Conservation (phyloP, 306 rosid species). For the Crotalaria pallida region DNA sequence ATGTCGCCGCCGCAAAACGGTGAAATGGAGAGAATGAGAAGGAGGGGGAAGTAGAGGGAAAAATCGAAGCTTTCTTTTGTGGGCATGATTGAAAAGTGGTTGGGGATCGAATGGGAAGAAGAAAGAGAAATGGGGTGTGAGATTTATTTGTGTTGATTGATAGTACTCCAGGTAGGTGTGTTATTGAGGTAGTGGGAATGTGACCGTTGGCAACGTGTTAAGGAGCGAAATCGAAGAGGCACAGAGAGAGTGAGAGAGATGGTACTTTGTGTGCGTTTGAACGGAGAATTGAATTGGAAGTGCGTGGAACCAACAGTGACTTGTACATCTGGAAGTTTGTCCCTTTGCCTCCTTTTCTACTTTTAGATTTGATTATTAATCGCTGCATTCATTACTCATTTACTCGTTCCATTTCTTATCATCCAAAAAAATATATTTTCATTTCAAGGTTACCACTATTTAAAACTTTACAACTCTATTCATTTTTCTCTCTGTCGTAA, state of each 20-base stretch:
- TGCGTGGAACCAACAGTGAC: no score
- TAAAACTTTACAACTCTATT: no score
- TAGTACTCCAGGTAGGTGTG: neutral
- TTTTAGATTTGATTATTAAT: no score
- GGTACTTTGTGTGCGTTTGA: no score
- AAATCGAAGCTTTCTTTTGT: neutral
- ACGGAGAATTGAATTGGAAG: no score
- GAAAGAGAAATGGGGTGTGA: neutral
- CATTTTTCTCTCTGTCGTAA: no score
- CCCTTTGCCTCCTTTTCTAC: neutral
- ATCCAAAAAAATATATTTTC: no score
- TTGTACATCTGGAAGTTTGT: conserved; percentile 15
- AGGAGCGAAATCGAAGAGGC: conserved; percentile 19
- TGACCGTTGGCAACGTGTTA: conserved; percentile 43
- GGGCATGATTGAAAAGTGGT: conserved; percentile 24
- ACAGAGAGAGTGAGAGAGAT: neutral
- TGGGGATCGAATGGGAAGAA: neutral
- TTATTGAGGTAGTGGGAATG: conserved; percentile 23
- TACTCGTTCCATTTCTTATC: no score
- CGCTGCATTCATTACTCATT: no score
- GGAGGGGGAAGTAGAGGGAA: neutral
- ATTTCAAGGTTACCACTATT: no score
- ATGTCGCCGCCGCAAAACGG: conserved; percentile 17
- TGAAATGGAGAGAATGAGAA: conserved; percentile 10
- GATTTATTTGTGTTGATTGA: neutral